Evolutionary conservation across 208 protist species (phyloP).

Genomic region (Leishmania mexicana): DNA sequence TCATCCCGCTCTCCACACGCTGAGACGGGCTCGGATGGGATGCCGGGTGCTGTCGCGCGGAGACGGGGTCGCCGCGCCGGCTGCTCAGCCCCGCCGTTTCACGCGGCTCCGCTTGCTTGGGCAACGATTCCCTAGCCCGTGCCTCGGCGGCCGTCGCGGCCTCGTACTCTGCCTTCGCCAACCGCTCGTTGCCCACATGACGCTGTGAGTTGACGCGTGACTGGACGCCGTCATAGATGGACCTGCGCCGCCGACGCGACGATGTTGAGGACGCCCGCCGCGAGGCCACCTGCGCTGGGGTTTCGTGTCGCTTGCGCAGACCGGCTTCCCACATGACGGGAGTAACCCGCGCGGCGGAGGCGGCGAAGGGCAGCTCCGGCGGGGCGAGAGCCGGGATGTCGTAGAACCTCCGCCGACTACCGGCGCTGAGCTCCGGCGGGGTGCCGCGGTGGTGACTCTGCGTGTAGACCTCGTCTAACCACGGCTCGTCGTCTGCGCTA

Average conservation of each 20-base stretch:
- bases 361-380: constrained; percentile 6
- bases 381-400: constrained; percentile 14
- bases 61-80: neutral
- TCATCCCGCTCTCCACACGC: constrained; percentile 2
- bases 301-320: constrained; percentile 3
- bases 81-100: neutral
- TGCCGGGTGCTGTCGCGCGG: neutral
- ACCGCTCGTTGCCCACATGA: neutral
- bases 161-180: constrained; percentile 16
- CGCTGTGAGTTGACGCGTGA: constrained; percentile 4
- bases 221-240: neutral
- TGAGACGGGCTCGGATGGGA: neutral
- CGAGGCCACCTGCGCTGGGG: constrained; percentile 6
- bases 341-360: constrained; percentile 1
- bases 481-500: constrained; percentile 12
- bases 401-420: constrained; percentile 6
- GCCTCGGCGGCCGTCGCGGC: constrained; percentile 12
- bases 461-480: constrained; percentile 19
- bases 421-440: neutral
- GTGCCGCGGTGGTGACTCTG: constrained; percentile 7
- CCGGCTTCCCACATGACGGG: neutral
- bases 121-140: neutral
- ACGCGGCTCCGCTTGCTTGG: neutral
- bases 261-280: neutral
- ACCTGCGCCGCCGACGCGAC: neutral